Evolutionary conservation across 331 rosid species (phyloP).

Genomic region (Rhamnella rubrinervis): DNA sequence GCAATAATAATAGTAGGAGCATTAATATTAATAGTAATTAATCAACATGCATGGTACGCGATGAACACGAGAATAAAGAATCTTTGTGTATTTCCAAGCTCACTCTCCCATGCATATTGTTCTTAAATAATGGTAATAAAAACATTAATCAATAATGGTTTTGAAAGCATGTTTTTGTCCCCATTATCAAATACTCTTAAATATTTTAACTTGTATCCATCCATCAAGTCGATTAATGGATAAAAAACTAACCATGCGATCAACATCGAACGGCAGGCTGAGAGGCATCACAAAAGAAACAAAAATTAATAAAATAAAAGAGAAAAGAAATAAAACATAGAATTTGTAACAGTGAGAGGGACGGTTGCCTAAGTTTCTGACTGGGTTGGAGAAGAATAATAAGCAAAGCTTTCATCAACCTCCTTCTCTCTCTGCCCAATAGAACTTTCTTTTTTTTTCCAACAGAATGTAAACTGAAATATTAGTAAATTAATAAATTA

Average conservation of each 20-base stretch:
- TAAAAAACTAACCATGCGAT: neutral
- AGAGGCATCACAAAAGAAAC: neutral
- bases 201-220: no score
- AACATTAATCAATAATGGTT: neutral
- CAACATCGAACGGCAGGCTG: neutral
- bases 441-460: constrained; percentile 19
- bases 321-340: neutral
- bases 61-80: no score
- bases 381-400: constrained; percentile 20
- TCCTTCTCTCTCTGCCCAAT: constrained; percentile 9
- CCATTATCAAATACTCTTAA: neutral
- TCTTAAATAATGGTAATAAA: neutral
- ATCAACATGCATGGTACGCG: no score
- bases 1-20: no score
- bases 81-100: no score
- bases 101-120: no score
- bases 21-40: no score
- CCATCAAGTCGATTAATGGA: neutral
- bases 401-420: constrained; percentile 36
- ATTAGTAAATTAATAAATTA: neutral
- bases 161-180: constrained; percentile 14
- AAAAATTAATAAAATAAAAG: neutral
- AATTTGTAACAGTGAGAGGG: constrained; percentile 23
- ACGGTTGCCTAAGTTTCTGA: constrained; percentile 8
- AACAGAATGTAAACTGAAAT: constrained; percentile 1